These are phyloP conservation scores for Populus euphratica DNA, from an alignment of 345 rosid genomes.

Conservation along the genomic window DNA sequence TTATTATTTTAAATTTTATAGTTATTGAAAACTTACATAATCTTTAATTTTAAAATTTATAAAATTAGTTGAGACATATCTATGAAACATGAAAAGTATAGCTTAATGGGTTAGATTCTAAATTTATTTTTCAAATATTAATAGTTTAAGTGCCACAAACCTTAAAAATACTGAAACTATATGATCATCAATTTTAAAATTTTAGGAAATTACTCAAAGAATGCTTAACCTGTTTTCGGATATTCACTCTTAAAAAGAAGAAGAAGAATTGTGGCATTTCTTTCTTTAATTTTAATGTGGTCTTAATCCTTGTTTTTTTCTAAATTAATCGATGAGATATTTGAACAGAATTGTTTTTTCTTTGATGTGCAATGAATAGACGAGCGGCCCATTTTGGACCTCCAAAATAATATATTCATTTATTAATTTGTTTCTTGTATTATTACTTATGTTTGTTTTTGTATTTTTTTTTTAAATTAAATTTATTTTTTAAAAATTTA, in stretches of 20 bases:
- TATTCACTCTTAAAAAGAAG: too few species aligned
- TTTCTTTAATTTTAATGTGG: background rate
- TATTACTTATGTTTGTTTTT: too few species aligned
- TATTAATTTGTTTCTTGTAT: too few species aligned
- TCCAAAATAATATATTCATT: too few species aligned
- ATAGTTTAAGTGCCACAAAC: fast-evolving
- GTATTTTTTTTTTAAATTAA: too few species aligned
- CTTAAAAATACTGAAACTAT: fast-evolving
- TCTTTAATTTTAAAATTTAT: fast-evolving
- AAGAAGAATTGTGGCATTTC: too few species aligned
- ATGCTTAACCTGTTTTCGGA: too few species aligned
- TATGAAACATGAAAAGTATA: fast-evolving
- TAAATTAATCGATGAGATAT: too few species aligned
- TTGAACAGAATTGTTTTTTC: too few species aligned
- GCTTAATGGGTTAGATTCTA: fast-evolving
- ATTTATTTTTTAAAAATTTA: too few species aligned
- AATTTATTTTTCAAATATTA: fast-evolving
- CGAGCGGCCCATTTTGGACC: background rate
- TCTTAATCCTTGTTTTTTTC: background rate
- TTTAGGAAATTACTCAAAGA: too few species aligned
- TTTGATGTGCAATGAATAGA: too few species aligned
- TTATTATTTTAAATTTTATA: fast-evolving
- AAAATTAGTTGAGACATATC: fast-evolving
- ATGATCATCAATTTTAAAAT: fast-evolving
- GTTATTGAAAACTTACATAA: fast-evolving